Base-by-base conservation (phyloP, 2,329 filamentous ascomycete species). In the Monilinia laxa region DNA sequence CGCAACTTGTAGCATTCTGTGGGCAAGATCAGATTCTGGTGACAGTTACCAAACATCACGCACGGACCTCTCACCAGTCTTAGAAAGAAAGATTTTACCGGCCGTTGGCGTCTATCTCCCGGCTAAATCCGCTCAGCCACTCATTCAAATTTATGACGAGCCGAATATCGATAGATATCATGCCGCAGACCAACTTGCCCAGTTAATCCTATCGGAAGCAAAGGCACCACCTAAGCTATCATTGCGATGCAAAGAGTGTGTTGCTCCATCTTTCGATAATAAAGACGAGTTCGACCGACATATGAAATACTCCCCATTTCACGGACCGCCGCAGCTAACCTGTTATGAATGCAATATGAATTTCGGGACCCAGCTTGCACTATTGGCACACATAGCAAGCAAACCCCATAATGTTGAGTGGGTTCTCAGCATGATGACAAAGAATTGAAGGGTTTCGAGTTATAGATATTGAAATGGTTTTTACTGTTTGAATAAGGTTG, bases 281-380 rank as follows among this genome's bases (percentile, higher is more conserved):
- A 11, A 56, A 12, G 28, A 23, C 5, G n/a, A 35, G 9, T 23
- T 60, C 42, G 57, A 60, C 2, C 9, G 18, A 52, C 35, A 31
- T 28, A 31, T 53, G 59, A 40, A 18, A 9, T n/a, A 51, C 25
- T 62, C 49, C 25, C 59, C 35, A 51, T 62, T 62, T 14, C 59
- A 53, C 3, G 47, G 49, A 6, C n/a, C 14, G 12, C 59, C n/a
- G 16, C 20, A 40, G 35, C 16, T 62, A 20, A 62, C 12, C 14
- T 62, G 47, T 12, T 23, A 52, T 42, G 47, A 62, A 45, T 59
- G 56, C 23, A 28, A 45, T 23, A 10, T 49, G 4, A 4, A 9
- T 16, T 51, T 16, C 20, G 7, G 7, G 10, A 60, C 23, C 18
- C 42, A 60, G 14, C 23, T 60, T 20, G 25, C 42, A 7, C 18